phyloP scores from a whole-genome alignment of 1,139 yeast genomes.

The Suhomyces yuchorum region DNA sequence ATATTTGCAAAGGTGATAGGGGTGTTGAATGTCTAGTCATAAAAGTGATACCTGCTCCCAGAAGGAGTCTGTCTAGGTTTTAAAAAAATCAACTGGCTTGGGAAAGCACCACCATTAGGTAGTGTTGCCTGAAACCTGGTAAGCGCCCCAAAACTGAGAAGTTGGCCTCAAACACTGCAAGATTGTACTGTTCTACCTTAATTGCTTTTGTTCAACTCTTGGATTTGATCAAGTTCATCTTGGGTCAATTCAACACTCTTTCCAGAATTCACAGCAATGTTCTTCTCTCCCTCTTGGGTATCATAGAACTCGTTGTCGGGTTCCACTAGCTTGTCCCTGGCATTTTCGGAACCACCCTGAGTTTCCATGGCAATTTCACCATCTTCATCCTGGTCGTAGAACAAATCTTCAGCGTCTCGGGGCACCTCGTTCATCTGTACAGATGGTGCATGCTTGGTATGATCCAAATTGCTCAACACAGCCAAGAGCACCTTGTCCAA shows the following conservation, averaged over 20 bases:
- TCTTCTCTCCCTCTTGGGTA: conserved; percentile 45
- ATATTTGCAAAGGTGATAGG: no score
- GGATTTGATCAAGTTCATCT: conserved; percentile 43
- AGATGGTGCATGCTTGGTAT: conserved; percentile 92
- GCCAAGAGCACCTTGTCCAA: conserved; percentile 80
- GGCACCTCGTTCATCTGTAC: conserved; percentile 94
- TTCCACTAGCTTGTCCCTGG: conserved; percentile 70
- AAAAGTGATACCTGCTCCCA: no score
- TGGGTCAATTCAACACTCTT: conserved; percentile 29
- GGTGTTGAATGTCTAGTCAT: no score
- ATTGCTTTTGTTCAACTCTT: conserved; percentile 31
- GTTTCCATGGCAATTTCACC: conserved; percentile 74
- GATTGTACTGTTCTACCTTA: not conserved
- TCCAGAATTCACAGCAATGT: conserved; percentile 20
- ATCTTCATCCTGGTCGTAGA: conserved; percentile 81
- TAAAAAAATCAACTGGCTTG: no score
- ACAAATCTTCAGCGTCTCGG: conserved; percentile 69
- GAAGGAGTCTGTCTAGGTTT: no score
- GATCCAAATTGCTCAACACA: conserved; percentile 75
- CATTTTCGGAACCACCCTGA: conserved; percentile 85
- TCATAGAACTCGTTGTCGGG: conserved; percentile 68
- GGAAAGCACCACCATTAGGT: no score
- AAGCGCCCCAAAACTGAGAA: not conserved
- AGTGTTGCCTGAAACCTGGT: not conserved
- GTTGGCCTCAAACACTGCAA: not conserved